phyloP scores from a whole-genome alignment of 2,329 filamentous ascomycete species.

The Penicillium sp. region DNA sequence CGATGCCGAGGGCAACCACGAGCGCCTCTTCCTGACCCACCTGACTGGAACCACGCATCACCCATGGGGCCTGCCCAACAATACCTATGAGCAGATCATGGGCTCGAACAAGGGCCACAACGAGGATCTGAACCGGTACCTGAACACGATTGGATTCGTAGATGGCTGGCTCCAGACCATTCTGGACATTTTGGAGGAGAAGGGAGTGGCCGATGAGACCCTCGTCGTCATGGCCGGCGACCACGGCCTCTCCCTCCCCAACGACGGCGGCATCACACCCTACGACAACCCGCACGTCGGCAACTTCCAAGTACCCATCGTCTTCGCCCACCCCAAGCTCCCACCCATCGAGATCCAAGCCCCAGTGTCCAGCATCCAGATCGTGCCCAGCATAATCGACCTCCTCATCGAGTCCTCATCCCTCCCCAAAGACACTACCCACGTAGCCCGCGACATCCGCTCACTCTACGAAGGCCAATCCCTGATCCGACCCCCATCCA shows the following conservation, averaged over 20 bases:
- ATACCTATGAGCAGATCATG: slow-evolving; percentile 24
- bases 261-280: slow-evolving; percentile 32
- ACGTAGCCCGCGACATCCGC: slow-evolving; percentile 24
- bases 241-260: slow-evolving; percentile 34
- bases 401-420: slow-evolving; percentile 30
- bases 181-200: slow-evolving; percentile 28
- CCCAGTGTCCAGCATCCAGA: slow-evolving; percentile 29
- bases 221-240: slow-evolving; percentile 33
- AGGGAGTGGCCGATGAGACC: slow-evolving; percentile 31
- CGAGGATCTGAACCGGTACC: slow-evolving; percentile 26
- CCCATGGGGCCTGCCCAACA: slow-evolving; percentile 29
- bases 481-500: slow-evolving; percentile 25
- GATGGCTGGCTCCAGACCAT: slow-evolving; percentile 33
- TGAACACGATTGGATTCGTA: slow-evolving; percentile 31
- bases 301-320: slow-evolving; percentile 33
- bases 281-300: slow-evolving; percentile 33
- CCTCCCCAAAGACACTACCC: slow-evolving; percentile 19
- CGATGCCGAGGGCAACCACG: slow-evolving; percentile 28
- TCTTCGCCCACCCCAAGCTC: slow-evolving; percentile 31
- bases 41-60: slow-evolving; percentile 35
- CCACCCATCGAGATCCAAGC: slow-evolving; percentile 27
- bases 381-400: slow-evolving; percentile 31
- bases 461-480: slow-evolving; percentile 33
- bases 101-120: slow-evolving; percentile 17
- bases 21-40: slow-evolving; percentile 32